Base-by-base conservation (phyloP, 2,329 filamentous ascomycete genomes). In the Colletotrichum simmondsii region DNA sequence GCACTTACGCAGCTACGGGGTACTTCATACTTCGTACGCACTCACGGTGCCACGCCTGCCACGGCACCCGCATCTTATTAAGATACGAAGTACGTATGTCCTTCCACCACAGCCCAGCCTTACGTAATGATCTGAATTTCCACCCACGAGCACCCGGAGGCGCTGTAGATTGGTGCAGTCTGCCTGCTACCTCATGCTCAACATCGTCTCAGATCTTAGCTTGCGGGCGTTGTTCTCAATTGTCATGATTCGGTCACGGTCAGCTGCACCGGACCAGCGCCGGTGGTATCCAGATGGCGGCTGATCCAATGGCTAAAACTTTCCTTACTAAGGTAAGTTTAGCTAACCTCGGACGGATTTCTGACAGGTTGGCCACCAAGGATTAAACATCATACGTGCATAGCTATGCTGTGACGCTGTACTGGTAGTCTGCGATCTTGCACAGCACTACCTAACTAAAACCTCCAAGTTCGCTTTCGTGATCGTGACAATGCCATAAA, bases 11-110 rank as follows among this genome's bases (percentile, higher is more conserved):
- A 42, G 16, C 37, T 42, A 42, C 32, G 32, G 32, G 32, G 26
- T 28, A 28, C 26, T 28, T 28, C 26, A 5, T 28, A 28, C 26
- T 28, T 28, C 26, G 8, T 12, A 35, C 37, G 16, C 37, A 42
- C 37, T 16, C 37, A 42, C 37, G 14, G 37, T 19, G 37, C 37
- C 37, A 42, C 37, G 12, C 53, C 70, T 19, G 37, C 37, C 37
- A 42, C 16, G 12, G 64, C 70, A 65, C 60, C 54, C 58, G 46
- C 70, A 64, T 61, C 28, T 42, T 42, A 19, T 42, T 32, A 46
- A 71, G 60, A 65, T 61, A 65, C 66, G 60, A 28, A 69, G 46
- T 70, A 72, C 70, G 56, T 69, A 65, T 65, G 66, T 35, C 32
- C 46, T 61, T 46, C 46, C 35, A 14, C 35, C n/a, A 16, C 14